Evolutionary conservation across 2,329 filamentous ascomycete species (phyloP), one percentile per base, ranked within the genome.

Genomic region (Verticillium dahliae): DNA sequence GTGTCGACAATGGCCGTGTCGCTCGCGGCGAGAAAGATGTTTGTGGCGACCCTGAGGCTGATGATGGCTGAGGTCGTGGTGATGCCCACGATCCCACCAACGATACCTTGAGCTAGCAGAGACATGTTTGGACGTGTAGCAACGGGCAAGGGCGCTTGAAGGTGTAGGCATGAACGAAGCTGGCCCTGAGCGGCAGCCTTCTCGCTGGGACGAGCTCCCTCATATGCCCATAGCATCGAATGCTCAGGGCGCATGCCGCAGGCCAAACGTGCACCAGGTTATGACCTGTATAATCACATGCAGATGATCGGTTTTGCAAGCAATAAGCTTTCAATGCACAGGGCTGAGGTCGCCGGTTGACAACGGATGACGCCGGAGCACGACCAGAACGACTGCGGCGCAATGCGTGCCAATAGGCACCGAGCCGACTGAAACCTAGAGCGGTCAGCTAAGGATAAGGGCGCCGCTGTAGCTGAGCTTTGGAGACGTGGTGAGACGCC

Each of bases 51-150:
- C 37, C n/a, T 27, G 11, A 58, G 56, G 56, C 35, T 38, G 15
- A 35, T 33, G 27, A 56, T 22, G 54, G 54, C 54, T 10, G 54
- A 56, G 14, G 33, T 56, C 15, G 54, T 56, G 54, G 54, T 56
- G 54, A 56, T 33, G 27, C 54, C 54, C 27, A 56, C 54, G 54
- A 56, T 56, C 13, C 54, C 54, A 10, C 54, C 27, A 10, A 56
- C 27, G 54, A 56, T 13, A 3, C 45, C 45, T 18, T 52, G n/a
- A 18, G 45, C 45, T 34, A 35, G 33, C 6, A 22, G 2, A 6
- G 54, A 66, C 68, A 69, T 69, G 22, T 4, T 56, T 62, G 39
- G 4, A 13, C 27, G 18, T 2, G 18, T 10, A 52, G 45, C 10
- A 52, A 11, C 35, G 27, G 22, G 27, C 27, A 10, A 52, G n/a